Base-by-base conservation (phyloP, 2,329 filamentous ascomycete species). In the Aspergillus neotritici region DNA sequence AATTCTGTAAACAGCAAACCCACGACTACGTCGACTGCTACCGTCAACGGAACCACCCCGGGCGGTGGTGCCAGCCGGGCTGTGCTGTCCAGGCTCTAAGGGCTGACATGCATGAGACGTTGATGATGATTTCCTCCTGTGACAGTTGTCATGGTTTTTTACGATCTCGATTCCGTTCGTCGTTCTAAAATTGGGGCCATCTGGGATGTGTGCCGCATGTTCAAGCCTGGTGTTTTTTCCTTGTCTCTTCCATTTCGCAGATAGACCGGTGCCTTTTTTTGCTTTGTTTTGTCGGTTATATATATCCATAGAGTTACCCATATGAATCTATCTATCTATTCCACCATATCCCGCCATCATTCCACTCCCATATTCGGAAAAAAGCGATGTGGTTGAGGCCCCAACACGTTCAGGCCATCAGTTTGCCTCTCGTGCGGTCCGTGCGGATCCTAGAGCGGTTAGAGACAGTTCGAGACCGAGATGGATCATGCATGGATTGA, bases 1-100 rank as follows among this genome's bases (percentile, higher is more conserved):
- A n/a, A n/a, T n/a, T 48, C 29, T 41, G 31, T 4, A 28, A 30
- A 50, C 45, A 56, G 54, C 42, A 54, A 54, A 46, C 54, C 52
- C 35, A 42, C 34, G 29, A 46, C 39, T 28, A 31, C 32, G 37
- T 32, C 44, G 29, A 41, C 41, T 43, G 36, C 40, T 37, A 43
- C 29, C 36, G 41, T 34, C 29, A 33, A 47, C 13, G 43, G 41
- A 34, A 39, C 41, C 40, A 44, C 37, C 11, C 33, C 41, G 40
- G 36, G 36, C 14, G 36, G 36, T 44, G 50, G 47, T 34, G 34
- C 41, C 25, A 41, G 40, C 33, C 47, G 50, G 40, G 34, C 36
- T 5, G 40, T 44, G 31, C 37, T 50, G 38, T 48, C 52, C 40
- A 47, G 46, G 35, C 47, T 56, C 47, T 55, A 40, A 51, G 21